These are phyloP conservation scores for Periconia digitata DNA, from an alignment of 2,329 filamentous ascomycete genomes.

Conservation along the genomic window DNA sequence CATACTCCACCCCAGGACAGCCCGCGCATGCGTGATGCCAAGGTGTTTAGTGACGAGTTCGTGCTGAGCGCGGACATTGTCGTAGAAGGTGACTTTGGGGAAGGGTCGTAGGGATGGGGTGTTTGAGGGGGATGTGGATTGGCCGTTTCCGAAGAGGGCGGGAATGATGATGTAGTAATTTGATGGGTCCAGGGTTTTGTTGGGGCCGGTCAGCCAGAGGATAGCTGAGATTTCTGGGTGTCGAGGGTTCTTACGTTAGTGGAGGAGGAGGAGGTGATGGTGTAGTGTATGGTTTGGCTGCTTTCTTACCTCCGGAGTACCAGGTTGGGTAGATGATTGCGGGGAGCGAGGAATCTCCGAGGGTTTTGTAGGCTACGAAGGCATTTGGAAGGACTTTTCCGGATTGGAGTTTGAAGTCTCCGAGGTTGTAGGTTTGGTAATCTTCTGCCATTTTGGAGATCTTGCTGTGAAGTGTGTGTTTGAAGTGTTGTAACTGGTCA, in stretches of 20 bases:
- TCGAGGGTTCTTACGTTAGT: too few relatives aligned
- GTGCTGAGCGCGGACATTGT: slow-evolving; percentile 70
- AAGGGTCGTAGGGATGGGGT: slow-evolving; percentile 58
- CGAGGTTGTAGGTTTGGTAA: slow-evolving; percentile 60
- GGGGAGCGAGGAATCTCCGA: slow-evolving; percentile 63
- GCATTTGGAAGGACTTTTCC: slow-evolving; percentile 65
- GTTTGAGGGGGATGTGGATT: slow-evolving; percentile 70
- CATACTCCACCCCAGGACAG: slow-evolving; percentile 72
- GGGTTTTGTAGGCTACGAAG: slow-evolving; percentile 75
- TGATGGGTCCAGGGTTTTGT: slow-evolving; percentile 65
- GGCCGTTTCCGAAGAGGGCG: slow-evolving; percentile 69
- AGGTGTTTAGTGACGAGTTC: slow-evolving; percentile 66
- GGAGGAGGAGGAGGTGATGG: too few relatives aligned
- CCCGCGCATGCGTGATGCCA: slow-evolving; percentile 60
- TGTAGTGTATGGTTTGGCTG: too few relatives aligned
- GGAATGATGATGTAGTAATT: slow-evolving; percentile 70
- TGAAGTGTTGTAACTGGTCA: too few relatives aligned
- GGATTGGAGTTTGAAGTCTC: slow-evolving; percentile 67
- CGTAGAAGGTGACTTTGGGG: slow-evolving; percentile 65
- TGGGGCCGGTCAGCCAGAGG: slow-evolving; percentile 70
- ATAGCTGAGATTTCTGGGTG: slow-evolving; percentile 66
- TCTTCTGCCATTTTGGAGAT: slow-evolving; percentile 31
- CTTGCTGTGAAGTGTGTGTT: slow-evolving; percentile 4
- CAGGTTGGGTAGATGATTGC: slow-evolving; percentile 76
- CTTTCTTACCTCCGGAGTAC: slow-evolving; percentile 65